Evolutionary conservation across 345 rosid species (phyloP), one percentile per base, ranked within the genome.

Genomic region (Salix viminalis): DNA sequence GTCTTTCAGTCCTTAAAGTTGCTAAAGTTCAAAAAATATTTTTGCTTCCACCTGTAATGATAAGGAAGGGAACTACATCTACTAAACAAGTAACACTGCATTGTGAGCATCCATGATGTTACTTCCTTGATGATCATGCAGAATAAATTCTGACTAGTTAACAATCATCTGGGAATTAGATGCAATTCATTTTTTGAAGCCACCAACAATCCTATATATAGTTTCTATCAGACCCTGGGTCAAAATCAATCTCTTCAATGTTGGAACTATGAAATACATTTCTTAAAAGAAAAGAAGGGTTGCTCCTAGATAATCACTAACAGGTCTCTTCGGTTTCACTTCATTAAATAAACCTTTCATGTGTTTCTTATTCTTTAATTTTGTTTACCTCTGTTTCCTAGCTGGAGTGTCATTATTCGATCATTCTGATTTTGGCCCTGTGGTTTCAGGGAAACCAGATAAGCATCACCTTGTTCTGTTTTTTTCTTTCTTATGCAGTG

Each of bases 401-500:
- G 23, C 21, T 21, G 60, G 60, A 54, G 24, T 2, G 60, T 54
- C 23, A 21, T 54, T 19, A 19, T 23, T 54, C 24, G 8, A 2
- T 54, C 60, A 54, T 21, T 54, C 60, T 54, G 60, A 54, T 54
- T 54, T 54, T 7, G 24, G 26, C 21, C 34, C 36, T 28, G n/a
- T 10, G 6, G 36, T 12, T 64, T 64, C 4, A 56, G 28, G 32
- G 42, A 56, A 41, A 36, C 50, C 7, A 26, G 67, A 72, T 10
- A n/a, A 61, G 26, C 23, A 56, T 56, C 11, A n/a, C 28, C 13
- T 58, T 58, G 26, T 37, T 39, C 10, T 64, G 34, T 4, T 84
- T 41, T 73, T 52, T 36, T 75, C 7, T 5, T 21, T 8, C n/a
- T 39, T 73, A 23, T 85, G 75, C 86, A 91, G 96, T 64, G 96